Conservation (phyloP, 352 stramenopile genomes). For the Phytophthora pisi region DNA sequence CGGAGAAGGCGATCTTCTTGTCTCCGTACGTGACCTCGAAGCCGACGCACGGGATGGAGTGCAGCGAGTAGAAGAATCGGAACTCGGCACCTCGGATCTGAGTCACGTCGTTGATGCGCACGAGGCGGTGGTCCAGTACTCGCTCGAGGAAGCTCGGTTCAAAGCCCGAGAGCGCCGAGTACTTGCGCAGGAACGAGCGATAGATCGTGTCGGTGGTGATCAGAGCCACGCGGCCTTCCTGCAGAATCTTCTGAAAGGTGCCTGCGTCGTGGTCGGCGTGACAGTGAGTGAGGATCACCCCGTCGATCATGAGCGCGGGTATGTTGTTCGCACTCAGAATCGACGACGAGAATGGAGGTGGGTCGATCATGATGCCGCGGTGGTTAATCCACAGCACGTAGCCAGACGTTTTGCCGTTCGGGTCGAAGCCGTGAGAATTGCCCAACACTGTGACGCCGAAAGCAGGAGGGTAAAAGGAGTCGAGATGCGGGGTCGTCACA, state of each 20-base stretch:
- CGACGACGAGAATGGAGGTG: slow-evolving; percentile 90
- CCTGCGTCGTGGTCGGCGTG: slow-evolving; percentile 97
- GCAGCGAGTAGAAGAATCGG: slow-evolving; percentile 96
- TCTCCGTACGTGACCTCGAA: slow-evolving; percentile 94
- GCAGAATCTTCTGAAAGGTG: slow-evolving; percentile 97
- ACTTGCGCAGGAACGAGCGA: slow-evolving; percentile 96
- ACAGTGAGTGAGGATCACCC: slow-evolving; percentile 96
- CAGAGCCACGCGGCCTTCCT: slow-evolving; percentile 93
- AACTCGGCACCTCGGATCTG: slow-evolving; percentile 95
- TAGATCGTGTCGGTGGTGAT: slow-evolving; percentile 98
- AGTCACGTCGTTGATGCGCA: slow-evolving; percentile 94
- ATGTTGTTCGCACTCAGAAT: slow-evolving; percentile 90
- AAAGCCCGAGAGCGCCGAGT: slow-evolving; percentile 93
- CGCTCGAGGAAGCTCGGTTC: slow-evolving; percentile 91
- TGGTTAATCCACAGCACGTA: slow-evolving; percentile 98
- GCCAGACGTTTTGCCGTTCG: slow-evolving; percentile 92
- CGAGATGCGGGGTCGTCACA: slow-evolving; percentile 42
- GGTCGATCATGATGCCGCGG: slow-evolving; percentile 97
- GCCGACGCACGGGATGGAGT: slow-evolving; percentile 96
- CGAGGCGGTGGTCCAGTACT: slow-evolving; percentile 90
- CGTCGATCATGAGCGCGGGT: slow-evolving; percentile 93
- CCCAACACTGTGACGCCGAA: slow-evolving; percentile 96
- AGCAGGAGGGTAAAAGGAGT: slow-evolving; percentile 92
- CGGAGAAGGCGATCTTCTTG: slow-evolving; percentile 96
- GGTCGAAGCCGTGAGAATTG: slow-evolving; percentile 96